Base-by-base conservation (phyloP, 208 protist species). In the Acanthamoeba triangularis region DNA sequence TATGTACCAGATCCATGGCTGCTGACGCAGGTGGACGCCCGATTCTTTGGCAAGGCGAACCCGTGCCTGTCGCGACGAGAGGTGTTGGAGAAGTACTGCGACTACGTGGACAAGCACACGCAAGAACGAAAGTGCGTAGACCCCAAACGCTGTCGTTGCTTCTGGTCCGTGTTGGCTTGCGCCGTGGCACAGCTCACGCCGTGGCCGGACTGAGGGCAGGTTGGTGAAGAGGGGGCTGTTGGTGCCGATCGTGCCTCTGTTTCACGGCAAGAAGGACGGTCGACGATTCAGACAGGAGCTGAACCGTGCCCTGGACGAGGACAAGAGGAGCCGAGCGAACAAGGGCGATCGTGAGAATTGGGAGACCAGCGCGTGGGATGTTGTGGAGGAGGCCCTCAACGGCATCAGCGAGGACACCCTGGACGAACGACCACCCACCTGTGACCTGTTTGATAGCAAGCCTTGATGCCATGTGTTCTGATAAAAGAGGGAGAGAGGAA, bases 1-100 rank as follows among this genome's bases (percentile, higher is more conserved):
- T 52, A 11, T 52, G 49, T 18, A 20, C 13, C 37, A 49, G 44
- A 82, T 49, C 74, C 74, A 20, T 82, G 74, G 74, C 74, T 82
- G 74, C 74, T 82, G 5, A 52, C 74, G 74, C 37, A 82, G 74
- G 23, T 82, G 37, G 74, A 82, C 44, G 33, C 74, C 23, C 74
- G 74, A 7, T 82, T 82, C 74, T 82, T 82, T 28, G 74, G 74
- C 18, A 49, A 52, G 74, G 7, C 20, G 8, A 82, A 82, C 74
- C 74, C 37, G 74, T n/a, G 74, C 47, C 74, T 82, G 2, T 82
- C 74, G 4, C 74, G 74, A 7, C 74, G 74, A 28, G 74, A 82
- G 23, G 74, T 82, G 37, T 28, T 82, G 11, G 33, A 82, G 37
- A 41, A 49, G 74, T 82, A 82, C n/a, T 82, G 74, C 30, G 74